Conservation (phyloP, 129 eudicot species). For the carrot (Daucus carota) region DH1_v3.0 NC_030382.2:44322001-44322500, state of each 20-base stretch:
- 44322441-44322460: constrained; percentile 31
- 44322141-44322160: constrained; percentile 31
- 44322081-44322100: not conserved
- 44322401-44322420: constrained; percentile 29
- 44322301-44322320: constrained; percentile 52
- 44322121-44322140: not conserved
- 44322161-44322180: constrained; percentile 41
- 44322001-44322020: not conserved
- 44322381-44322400: constrained; percentile 34
- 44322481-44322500: constrained; percentile 26
- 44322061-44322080: constrained; percentile 10
- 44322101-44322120: constrained; percentile 2
- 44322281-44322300: constrained; percentile 45
- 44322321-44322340: constrained; percentile 43
- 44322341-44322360: constrained; percentile 36
- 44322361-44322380: constrained; percentile 23
- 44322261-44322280: constrained; percentile 42
- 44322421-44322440: constrained; percentile 43
- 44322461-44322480: constrained; percentile 30
- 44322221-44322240: constrained; percentile 32
- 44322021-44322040: not conserved
- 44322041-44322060: not conserved
- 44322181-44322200: constrained; percentile 31
- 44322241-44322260: constrained; percentile 54
- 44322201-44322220: constrained; percentile 39